These are phyloP conservation scores for Erysimum cheiranthoides DNA, from an alignment of 345 rosid species.

Conservation along the genomic window DNA sequence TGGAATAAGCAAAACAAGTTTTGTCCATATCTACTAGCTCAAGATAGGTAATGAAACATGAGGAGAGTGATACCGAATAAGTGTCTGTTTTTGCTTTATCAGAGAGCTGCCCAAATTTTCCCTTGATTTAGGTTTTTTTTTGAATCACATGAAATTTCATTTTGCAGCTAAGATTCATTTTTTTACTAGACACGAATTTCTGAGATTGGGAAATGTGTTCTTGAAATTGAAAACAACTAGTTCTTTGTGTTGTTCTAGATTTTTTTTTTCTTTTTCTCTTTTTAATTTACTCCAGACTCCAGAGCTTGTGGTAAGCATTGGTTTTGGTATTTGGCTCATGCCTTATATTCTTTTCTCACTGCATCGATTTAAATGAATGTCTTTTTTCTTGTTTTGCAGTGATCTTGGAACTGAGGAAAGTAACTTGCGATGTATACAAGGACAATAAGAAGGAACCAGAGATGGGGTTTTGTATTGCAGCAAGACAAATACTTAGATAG, in stretches of 20 bases:
- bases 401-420: constrained; percentile 27
- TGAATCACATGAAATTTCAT: not conserved
- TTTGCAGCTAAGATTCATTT: not conserved
- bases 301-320: not conserved
- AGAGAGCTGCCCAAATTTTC: not conserved
- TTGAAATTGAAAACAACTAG: not conserved
- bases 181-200: not conserved
- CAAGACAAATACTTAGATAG: constrained; percentile 53
- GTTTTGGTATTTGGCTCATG: not conserved
- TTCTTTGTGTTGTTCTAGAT: not conserved
- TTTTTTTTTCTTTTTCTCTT: not conserved
- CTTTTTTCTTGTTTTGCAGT: constrained; percentile 15
- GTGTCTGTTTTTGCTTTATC: too few relatives aligned
- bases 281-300: not conserved
- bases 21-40: not conserved
- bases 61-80: too few relatives aligned
- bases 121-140: constrained; percentile 5
- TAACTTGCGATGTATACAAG: constrained; percentile 70
- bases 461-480: constrained; percentile 56
- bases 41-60: constrained; percentile 22
- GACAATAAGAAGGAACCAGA: constrained; percentile 62
- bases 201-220: constrained; percentile 8
- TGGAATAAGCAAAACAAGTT: constrained; percentile 20
- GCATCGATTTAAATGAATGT: not conserved
- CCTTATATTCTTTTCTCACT: not conserved